Conservation (phyloP, 495 filamentous ascomycete genomes). For the Articulospora tetracladia region DNA sequence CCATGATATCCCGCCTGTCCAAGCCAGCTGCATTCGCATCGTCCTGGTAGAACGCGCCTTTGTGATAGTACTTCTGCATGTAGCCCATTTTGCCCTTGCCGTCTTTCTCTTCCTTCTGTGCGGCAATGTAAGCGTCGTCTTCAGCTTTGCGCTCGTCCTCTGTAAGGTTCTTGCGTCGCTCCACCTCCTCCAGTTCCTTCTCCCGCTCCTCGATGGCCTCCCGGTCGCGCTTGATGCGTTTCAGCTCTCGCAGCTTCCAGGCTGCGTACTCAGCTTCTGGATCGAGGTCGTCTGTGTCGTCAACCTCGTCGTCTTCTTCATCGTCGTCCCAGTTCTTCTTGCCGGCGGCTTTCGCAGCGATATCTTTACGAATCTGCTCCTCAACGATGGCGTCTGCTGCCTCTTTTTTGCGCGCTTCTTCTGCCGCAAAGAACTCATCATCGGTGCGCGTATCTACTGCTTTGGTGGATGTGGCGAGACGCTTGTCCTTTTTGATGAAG, state of each 20-base stretch:
- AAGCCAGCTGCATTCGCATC: constrained; percentile 70
- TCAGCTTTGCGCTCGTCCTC: constrained; percentile 84
- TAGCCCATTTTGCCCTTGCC: constrained; percentile 78
- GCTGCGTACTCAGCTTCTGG: constrained; percentile 85
- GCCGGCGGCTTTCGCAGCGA: constrained; percentile 67
- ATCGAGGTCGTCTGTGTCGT: constrained; percentile 83
- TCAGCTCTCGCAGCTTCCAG: constrained; percentile 91
- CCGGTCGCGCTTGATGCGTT: constrained; percentile 79
- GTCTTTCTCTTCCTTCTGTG: constrained; percentile 85
- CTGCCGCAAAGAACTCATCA: constrained; percentile 48
- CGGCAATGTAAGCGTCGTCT: constrained; percentile 70
- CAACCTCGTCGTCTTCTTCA: constrained; percentile 68
- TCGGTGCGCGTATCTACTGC: constrained; percentile 32
- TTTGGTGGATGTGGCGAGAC: constrained; percentile 34
- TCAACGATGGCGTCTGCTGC: constrained; percentile 77
- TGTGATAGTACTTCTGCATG: constrained; percentile 97
- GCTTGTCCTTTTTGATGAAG: constrained; percentile 82
- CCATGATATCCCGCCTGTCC: constrained; percentile 76
- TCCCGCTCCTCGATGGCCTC: constrained; percentile 80
- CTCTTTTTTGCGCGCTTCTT: constrained; percentile 59
- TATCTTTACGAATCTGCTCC: constrained; percentile 77
- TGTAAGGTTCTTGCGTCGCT: constrained; percentile 81
- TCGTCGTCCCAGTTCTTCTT: constrained; percentile 88
- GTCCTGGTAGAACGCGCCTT: constrained; percentile 91
- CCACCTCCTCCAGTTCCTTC: constrained; percentile 83